A percentile compares a stretch with the other conserved stretches of the same genome.
These are phyloP conservation scores for Logfia minima DNA, from an alignment of 129 eudicot genomes.

Conservation along the genomic window DNA sequence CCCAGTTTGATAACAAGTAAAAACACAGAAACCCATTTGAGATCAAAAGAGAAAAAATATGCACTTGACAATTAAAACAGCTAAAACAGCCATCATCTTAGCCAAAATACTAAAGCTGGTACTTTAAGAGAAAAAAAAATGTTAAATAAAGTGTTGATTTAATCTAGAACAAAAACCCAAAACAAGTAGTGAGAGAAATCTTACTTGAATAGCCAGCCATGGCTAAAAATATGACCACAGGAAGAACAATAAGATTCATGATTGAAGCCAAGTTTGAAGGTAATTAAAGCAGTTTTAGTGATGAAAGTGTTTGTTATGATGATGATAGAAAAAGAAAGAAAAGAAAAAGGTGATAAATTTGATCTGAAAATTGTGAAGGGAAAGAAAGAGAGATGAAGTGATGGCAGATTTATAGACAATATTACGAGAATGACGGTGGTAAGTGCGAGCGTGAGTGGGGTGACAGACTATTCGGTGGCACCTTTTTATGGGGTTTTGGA, in stretches of 20 bases:
- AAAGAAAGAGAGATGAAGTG: conserved; percentile 21
- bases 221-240: conserved; percentile 20
- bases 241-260: conserved; percentile 38
- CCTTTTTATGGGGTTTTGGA: conserved; percentile 3
- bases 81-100: conserved; percentile 7
- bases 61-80: background rate
- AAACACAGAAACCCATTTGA: background rate
- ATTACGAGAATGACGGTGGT: conserved; percentile 39
- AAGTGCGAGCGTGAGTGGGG: conserved; percentile 30
- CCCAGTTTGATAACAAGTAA: background rate
- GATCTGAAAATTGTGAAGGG: conserved; percentile 21
- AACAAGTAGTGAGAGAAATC: background rate
- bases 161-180: background rate
- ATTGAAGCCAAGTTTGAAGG: conserved; percentile 21
- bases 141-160: background rate
- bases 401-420: conserved; percentile 27
- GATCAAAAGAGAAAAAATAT: background rate
- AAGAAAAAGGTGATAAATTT: conserved; percentile 3
- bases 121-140: background rate
- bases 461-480: conserved; percentile 34
- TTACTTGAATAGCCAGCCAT: conserved; percentile 42
- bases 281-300: background rate
- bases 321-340: background rate
- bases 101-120: background rate
- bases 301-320: conserved; percentile 4